Evolutionary conservation across 139 green algal genomes (phyloP), one percentile per base, ranked within the genome.

Genomic region (Picocystis salinarum): DNA sequence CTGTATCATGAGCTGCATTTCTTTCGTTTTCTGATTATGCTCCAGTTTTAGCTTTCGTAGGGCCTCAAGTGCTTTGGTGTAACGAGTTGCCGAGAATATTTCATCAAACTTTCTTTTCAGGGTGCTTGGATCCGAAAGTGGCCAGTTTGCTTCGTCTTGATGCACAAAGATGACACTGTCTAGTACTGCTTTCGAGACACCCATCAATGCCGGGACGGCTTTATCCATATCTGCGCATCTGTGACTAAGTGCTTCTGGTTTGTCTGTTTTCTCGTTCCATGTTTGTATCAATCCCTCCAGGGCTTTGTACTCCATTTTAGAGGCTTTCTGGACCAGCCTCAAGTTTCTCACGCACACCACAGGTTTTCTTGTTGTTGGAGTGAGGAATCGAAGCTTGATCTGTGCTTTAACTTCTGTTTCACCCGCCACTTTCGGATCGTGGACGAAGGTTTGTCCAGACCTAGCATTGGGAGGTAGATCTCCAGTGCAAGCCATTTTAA

Each of bases 151-250:
- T 17, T 96, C 88, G 50, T 98, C 88, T 58, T 96, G 85, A 61
- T 98, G 88, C 33, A 98, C 88, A 53, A 98, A 98, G 30, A 98
- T 89, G 17, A 98, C 88, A 49, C 90, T 92, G 44, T 96, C 87
- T 47, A 98, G 66, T 5, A 89, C 59, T 4, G 74, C 79, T 28
- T 94, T 91, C 22, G 56, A 78, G 19, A 96, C 85, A 2, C 82
- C 82, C 88, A 98, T 97, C 13, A 95, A 56, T 1, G 33, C 49
- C 4, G 85, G 83, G 34, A 98, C 70, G 39, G 80, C 66, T 2
- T 64, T 53, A 62, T 97, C 83, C 22, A 97, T 91, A 55, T 98
- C 88, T 1, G 70, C 59, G 55, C 76, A 89, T 34, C 71, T 48
- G 42, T 83, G 74, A 12, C 56, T 69, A 6, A 90, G 31, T 15